Conservation (phyloP, 2,329 filamentous ascomycete genomes). For the Dactylonectria macrodidyma region DNA sequence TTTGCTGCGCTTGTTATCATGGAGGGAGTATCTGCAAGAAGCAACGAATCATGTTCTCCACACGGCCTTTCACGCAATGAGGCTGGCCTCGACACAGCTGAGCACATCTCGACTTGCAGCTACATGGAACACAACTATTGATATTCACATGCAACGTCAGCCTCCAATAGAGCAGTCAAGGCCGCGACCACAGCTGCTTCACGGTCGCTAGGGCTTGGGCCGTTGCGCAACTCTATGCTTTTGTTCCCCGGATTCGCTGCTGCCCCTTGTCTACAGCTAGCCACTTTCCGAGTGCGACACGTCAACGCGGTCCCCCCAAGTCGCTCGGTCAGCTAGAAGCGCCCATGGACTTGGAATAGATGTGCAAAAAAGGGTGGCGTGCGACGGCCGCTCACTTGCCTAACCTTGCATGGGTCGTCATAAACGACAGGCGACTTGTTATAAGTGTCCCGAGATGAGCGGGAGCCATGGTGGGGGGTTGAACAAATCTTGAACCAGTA, state of each 20-base stretch:
- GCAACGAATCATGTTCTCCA: not conserved
- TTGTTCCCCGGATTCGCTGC: not conserved
- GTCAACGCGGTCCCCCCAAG: not conserved
- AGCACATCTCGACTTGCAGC: not conserved
- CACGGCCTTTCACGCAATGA: constrained; percentile 1
- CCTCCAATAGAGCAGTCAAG: not conserved
- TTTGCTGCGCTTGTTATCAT: constrained; percentile 7
- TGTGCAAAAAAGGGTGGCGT: too few species aligned
- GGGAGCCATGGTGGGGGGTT: not conserved
- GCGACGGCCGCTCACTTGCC: too few species aligned
- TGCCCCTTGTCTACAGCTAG: constrained; percentile 1
- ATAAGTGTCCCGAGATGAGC: not conserved
- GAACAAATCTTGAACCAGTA: not conserved
- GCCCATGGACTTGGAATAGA: too few species aligned
- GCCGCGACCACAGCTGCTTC: not conserved
- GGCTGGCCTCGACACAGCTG: constrained; percentile 8
- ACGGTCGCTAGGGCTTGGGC: not conserved
- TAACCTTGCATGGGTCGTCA: too few species aligned
- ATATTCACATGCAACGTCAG: not conserved
- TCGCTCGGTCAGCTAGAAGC: not conserved
- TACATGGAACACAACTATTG: not conserved
- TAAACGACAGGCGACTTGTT: not conserved
- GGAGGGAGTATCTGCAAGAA: constrained; percentile 1
- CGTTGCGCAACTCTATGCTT: not conserved
- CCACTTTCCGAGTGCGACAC: not conserved